Base-by-base conservation (phyloP, 108 stramenopile genomes). In the Fragilaria radians region DNA sequence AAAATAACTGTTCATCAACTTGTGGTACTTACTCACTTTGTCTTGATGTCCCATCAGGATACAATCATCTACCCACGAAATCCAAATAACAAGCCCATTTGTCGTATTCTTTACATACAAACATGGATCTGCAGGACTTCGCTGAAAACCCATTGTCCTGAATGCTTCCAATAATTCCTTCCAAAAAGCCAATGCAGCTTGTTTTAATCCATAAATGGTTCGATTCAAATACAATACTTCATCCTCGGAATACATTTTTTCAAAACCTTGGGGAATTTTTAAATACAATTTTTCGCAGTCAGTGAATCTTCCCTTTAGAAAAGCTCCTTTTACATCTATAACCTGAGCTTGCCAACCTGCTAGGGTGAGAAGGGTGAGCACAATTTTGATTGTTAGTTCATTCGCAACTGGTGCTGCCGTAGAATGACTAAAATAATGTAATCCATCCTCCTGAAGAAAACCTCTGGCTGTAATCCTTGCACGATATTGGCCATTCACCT, bases 31-130 rank as follows among this genome's bases (percentile, higher is more conserved):
- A 19, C 23, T 30, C 0, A 73, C 68, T 1, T 51, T n/a, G 1
- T 61, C 46, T 19, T 66, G 22, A 3, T 27, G 34, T 28, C 67
- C 78, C 3, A 54, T 5, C 5, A 46, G 24, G 0, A 71, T 17
- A 26, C 63, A 69, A 48, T 76, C 79, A 59, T 80, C 79, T 29
- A n/a, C n/a, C n/a, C n/a, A n/a, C n/a, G n/a, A n/a, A n/a, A n/a
- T n/a, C n/a, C n/a, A n/a, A n/a, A n/a, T n/a, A n/a, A n/a, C n/a
- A n/a, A n/a, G n/a, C n/a, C n/a, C n/a, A n/a, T n/a, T n/a, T n/a
- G n/a, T n/a, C n/a, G n/a, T n/a, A n/a, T n/a, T n/a, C n/a, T n/a
- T n/a, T n/a, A n/a, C n/a, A n/a, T n/a, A n/a, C n/a, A 62, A 24
- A 48, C 71, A 72, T n/a, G 71, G 59, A 23, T 72, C 65, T 9